Evolutionary conservation across 306 rosid species (phyloP), one percentile per base, ranked within the genome.

Genomic region (Vachellia pachyceras): DNA sequence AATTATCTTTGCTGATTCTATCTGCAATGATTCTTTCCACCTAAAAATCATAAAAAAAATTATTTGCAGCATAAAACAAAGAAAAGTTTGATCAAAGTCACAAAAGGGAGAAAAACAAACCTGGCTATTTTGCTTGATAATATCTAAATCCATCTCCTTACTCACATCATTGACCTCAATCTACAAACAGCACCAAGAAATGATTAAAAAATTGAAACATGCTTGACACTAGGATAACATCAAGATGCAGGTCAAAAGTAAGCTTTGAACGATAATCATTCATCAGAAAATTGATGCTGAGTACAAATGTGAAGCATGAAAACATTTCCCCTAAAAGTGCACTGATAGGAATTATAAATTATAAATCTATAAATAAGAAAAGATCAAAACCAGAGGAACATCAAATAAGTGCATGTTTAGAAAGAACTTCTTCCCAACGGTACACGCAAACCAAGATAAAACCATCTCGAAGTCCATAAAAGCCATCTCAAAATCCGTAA

Each of bases 131-230:
- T 93, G 99, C 87, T 92, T 93, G 86, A 96, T 94, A 86, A 96
- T 97, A 88, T 96, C 99, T 72, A 96, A 90, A 86, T 96, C 99
- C 99, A 96, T 96, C 87, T 96, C 99, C 89, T 90, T 96, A 85
- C 99, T 94, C 81, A 96, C 99, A 81, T 96, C 99, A 84, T 96
- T 87, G 80, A 96, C 98, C 87, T 96, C 99, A 82, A 96, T 92
- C 99, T 96, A 83, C 64, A 79, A 23, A 82, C 54, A 80, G 83
- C 10, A 79, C 49, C 47, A 78, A 69, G 29, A 66, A 77, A 82
- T 75, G 11, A 75, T 75, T 63, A 75, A 47, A 47, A 79, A 78
- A 42, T 44, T 50, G 5, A 45, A 64, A 72, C 65, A 42, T 42
- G 39, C 74, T 13, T 8, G 66, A 20, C 49, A 8, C 55, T 15